These are phyloP conservation scores for Xylariaceae sp. DNA, from an alignment of 2,329 filamentous ascomycete genomes.

Conservation along the genomic window DNA sequence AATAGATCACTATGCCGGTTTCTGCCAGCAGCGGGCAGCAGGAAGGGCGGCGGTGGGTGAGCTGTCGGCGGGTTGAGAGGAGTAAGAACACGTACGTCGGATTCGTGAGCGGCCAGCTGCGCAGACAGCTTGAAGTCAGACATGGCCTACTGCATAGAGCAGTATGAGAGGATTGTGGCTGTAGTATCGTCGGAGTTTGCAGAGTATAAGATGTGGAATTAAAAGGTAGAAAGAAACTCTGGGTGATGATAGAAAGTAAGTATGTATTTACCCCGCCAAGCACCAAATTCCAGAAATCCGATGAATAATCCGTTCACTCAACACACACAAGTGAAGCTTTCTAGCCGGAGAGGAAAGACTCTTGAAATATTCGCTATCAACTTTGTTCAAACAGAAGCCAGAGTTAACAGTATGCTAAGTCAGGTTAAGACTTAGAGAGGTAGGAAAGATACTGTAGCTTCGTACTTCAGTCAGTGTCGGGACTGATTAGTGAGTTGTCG, in stretches of 20 bases:
- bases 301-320: too few relatives aligned
- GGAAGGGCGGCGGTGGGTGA: not conserved
- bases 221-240: too few relatives aligned
- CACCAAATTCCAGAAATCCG: not conserved
- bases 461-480: too few relatives aligned
- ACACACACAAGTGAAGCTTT: too few relatives aligned
- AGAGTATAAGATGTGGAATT: not conserved
- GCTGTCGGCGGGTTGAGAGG: conserved; percentile 8
- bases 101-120: conserved; percentile 84
- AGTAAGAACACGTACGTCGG: conserved; percentile 72
- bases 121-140: conserved; percentile 92
- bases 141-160: conserved; percentile 54
- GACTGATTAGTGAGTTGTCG: too few relatives aligned
- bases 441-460: too few relatives aligned
- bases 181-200: not conserved
- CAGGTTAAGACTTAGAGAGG: too few relatives aligned
- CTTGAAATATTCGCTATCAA: too few relatives aligned
- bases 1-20: not conserved
- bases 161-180: not conserved
- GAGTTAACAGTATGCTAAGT: too few relatives aligned
- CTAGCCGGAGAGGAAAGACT: too few relatives aligned
- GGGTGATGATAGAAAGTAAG: not conserved
- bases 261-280: conserved; percentile 10
- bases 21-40: not conserved
- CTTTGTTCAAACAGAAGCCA: too few relatives aligned